Evolutionary conservation across 352 stramenopile species (phyloP), one percentile per base, ranked within the genome.

Genomic region (Phytophthora agathidicida): DNA sequence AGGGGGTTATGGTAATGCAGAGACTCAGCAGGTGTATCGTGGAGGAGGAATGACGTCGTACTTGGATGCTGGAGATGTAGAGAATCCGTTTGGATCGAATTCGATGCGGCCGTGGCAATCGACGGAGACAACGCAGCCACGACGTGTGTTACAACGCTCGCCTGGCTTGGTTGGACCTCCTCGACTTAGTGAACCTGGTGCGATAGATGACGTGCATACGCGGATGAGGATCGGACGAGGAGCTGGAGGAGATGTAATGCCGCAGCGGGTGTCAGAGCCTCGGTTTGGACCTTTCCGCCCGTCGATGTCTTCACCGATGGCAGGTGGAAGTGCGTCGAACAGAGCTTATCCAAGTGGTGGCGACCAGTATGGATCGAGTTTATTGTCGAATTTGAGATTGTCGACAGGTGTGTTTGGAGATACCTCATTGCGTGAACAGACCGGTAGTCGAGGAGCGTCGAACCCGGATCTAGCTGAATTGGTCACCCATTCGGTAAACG

Each of bases 401-500:
- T 57, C 71, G 1, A 31, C 54, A 0, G 51, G 63, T 22, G 43
- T 73, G 30, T 82, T 76, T 38, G 53, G 42, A 14, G 33, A 74
- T 17, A 47, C 44, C 8, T 50, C 45, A 7, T 60, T 58, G 16
- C 41, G 46, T 5, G 53, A 47, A 2, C 47, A 17, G 14, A 30
- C 3, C 0, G 52, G 47, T 31, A 17, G 7, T n/a, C 60, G 41
- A 27, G 28, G 28, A 3, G 73, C 70, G 53, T 78, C 64, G 5
- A 88, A 88, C 38, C 67, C 60, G 2, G 71, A 80, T 19, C 60
- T 91, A 14, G 76, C 80, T 0, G 80, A 91, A 50, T 55, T 92
- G 11, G 93, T 92, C 33, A 78, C 83, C 7, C 76, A 80, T 22
- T 94, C 83, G 4, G 52, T 88, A 24, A 77, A 67, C 44, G 67